Base-by-base conservation (phyloP, 139 green algal genomes). In the Ettlia oleoabundans region DNA sequence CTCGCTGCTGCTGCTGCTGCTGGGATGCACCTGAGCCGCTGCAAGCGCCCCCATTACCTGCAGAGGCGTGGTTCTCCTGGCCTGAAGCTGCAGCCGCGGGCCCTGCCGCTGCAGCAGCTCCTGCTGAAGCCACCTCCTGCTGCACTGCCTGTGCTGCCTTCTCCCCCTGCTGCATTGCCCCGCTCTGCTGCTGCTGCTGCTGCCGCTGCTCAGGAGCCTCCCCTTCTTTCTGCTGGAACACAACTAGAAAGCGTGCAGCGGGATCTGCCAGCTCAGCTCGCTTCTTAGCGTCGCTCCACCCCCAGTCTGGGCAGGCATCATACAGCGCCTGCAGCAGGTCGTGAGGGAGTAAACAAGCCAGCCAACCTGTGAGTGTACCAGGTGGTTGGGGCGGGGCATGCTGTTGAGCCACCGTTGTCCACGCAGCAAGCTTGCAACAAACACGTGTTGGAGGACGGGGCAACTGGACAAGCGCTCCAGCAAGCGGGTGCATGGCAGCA, bases 231-330 rank as follows among this genome's bases (percentile, higher is more conserved):
- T 70, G 30, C 40, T 28, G 26, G 47, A 82, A 82, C 15, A 68
- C 83, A 30, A 91, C 58, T 7, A 92, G 64, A 77, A 82, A 89
- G 35, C 88, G 73, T 3, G 88, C 88, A 10, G 78, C 53, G 26
- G 61, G 30, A 32, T 90, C 32, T n/a, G 71, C n/a, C 33, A 91
- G 77, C 72, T 91, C 83, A 37, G 64, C 51, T 1, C 52, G 63
- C 85, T 91, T 91, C 28, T 76, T 76, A 2, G 37, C 43, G 21
- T 83, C 47, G 55, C 76, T 82, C 88, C 88, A 92, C 33, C 86
- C 88, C 83, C 88, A 91, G 1, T 63, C 84, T 1, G 78, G 78
- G 78, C 84, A 88, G n/a, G 41, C 52, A 19, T 85, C 67, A 37
- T 88, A 89, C 55, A 86, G 62, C 2, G 64, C 30, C 53, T 86